These are phyloP conservation scores for Tieghemostelium lacteum DNA, from an alignment of 78 protist species.

Conservation along the genomic window DNA sequence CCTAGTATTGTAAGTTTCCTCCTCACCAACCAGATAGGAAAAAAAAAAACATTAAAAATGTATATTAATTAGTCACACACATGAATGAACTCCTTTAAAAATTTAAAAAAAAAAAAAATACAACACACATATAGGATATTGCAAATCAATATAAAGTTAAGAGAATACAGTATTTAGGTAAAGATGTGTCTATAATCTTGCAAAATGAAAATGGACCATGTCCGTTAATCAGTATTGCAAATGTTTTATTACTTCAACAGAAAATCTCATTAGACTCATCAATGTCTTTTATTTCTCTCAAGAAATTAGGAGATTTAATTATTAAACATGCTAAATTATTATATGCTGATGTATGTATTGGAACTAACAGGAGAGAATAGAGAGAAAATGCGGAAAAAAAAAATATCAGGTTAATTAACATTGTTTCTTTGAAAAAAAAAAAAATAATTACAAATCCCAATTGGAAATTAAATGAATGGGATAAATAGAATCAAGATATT, in stretches of 20 bases:
- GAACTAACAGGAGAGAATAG: too few relatives aligned
- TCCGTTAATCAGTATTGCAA: slow-evolving; percentile 70
- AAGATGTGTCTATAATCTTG: slow-evolving; percentile 25
- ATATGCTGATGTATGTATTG: slow-evolving; percentile 40
- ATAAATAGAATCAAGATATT: background rate
- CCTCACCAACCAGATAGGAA: too few relatives aligned
- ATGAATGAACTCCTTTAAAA: too few relatives aligned
- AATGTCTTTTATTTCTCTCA: background rate
- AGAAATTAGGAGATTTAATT: slow-evolving; percentile 65
- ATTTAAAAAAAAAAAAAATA: background rate
- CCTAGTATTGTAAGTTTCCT: background rate
- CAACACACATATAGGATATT: background rate
- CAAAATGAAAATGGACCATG: slow-evolving; percentile 82
- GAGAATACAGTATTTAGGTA: slow-evolving; percentile 20
- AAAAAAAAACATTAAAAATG: too few relatives aligned
- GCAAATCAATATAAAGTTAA: slow-evolving; percentile 57
- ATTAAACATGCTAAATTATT: slow-evolving; percentile 50
- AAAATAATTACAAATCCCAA: background rate
- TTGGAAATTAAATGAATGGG: background rate
- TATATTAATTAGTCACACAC: too few relatives aligned
- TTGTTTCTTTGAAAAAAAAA: background rate
- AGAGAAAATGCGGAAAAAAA: background rate
- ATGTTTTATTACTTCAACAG: slow-evolving; percentile 50
- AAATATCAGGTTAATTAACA: too few relatives aligned
- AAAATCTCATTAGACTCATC: slow-evolving; percentile 24